Percentiles rank a stretch among this genome's conserved stretches.
phyloP scores from a whole-genome alignment of 2,329 filamentous ascomycete species.

The Aspergillus sp. region DNA sequence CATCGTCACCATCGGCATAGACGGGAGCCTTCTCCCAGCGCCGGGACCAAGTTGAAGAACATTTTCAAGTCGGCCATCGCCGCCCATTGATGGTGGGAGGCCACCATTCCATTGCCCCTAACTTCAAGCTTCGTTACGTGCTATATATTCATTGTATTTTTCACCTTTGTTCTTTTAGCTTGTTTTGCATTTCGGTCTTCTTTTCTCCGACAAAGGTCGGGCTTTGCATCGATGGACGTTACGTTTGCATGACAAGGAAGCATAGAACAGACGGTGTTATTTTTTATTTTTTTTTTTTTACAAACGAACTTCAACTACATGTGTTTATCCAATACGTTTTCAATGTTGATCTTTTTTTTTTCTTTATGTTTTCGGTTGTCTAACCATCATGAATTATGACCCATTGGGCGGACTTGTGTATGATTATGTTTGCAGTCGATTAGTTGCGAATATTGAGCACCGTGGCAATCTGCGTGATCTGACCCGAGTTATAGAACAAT shows the following conservation, averaged over 20 bases:
- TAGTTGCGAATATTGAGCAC: too few relatives aligned
- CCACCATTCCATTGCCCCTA: too few relatives aligned
- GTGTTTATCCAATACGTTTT: background rate
- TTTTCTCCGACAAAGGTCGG: background rate
- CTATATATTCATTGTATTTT: background rate
- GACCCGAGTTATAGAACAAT: too few relatives aligned
- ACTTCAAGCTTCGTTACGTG: background rate
- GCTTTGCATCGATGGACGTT: background rate
- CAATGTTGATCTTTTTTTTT: background rate
- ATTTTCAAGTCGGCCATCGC: conserved; percentile 28
- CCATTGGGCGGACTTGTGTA: too few relatives aligned
- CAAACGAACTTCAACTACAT: background rate
- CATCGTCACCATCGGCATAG: conserved; percentile 26
- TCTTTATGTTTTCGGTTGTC: too few relatives aligned
- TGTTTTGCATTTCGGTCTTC: conserved; percentile 9
- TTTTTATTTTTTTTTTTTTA: background rate
- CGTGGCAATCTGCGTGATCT: too few relatives aligned
- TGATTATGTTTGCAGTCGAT: too few relatives aligned
- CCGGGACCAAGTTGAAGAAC: conserved; percentile 29
- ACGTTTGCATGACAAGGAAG: background rate
- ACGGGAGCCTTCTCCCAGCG: conserved; percentile 27
- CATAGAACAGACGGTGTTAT: background rate
- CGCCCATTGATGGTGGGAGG: conserved; percentile 20
- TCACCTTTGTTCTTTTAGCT: conserved; percentile 4
- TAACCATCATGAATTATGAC: too few relatives aligned